Base-by-base conservation (phyloP, 768 basidiomycete species). In the Tulasnella sp. region DNA sequence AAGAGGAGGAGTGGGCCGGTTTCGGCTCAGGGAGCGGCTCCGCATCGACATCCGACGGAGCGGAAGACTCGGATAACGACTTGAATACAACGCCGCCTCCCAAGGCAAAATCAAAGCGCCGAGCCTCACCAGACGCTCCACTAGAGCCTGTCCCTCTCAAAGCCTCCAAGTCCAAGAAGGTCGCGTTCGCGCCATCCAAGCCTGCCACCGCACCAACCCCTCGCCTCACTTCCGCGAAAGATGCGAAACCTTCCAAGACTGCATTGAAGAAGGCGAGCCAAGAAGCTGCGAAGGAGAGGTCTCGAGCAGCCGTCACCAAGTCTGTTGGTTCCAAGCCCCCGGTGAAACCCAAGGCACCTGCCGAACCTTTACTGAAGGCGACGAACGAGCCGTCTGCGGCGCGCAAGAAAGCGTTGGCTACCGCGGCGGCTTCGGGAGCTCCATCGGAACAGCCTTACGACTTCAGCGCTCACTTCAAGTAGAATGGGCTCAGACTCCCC, bases 101-200 rank as follows among this genome's bases (percentile, higher is more conserved):
- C 1, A 79, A 80, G 3, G 80, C 77, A 62, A 85, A 82, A 73
- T 82, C 83, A 76, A 87, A 86, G 74, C 82, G 85, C 59, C 39
- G 80, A 80, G 42, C 35, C 78, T 35, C 67, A 77, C 0, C 75
- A 59, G 19, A 81, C 78, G 7, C 80, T 84, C 37, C 52, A 14
- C 40, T 71, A 37, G 40, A 71, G 62, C 9, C 47, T 26, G 1
- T 78, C 78, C 66, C 47, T n/a, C 47, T 52, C 47, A 52, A 52
- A 52, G 47, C 47, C 22, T 52, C 47, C 47, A 52, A 26, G 47
- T 52, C 47, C 47, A 87, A 86, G 78, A 88, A 86, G 75, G 88
- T 88, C 35, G 81, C 85, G 1, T 87, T 89, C 75, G 81, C 81
- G 39, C 73, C 81, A 78, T 77, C 42, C 11, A n/a, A 40, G 19